Evolutionary conservation across 768 basidiomycete genomes (phyloP).

Genomic region (Rubroboletus satanas): DNA sequence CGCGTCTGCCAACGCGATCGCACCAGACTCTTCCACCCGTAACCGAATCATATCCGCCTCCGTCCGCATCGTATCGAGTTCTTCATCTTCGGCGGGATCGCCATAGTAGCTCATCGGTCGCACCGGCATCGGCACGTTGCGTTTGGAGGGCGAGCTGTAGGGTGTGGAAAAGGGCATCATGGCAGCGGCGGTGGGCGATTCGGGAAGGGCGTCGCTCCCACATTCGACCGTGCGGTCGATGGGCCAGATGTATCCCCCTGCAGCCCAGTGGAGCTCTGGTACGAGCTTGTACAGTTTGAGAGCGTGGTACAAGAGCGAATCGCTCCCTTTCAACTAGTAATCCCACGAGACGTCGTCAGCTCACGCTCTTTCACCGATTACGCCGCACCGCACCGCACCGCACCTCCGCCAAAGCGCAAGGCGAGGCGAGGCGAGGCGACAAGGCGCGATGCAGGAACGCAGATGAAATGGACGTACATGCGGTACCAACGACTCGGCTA

Average conservation of each 20-base stretch:
- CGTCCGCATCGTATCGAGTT: conserved; percentile 24
- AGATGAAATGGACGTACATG: conserved; percentile 44
- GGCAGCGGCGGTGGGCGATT: conserved; percentile 15
- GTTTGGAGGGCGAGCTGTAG: conserved; percentile 21
- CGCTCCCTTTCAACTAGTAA: conserved; percentile 70
- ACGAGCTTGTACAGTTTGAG: conserved; percentile 71
- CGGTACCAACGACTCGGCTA: conserved; percentile 70
- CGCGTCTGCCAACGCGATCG: conserved; percentile 57
- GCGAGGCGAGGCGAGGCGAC: neutral
- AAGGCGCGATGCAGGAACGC: conserved; percentile 7
- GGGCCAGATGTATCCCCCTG: conserved; percentile 81
- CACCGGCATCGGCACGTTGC: conserved; percentile 33
- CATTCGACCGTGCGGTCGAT: conserved; percentile 66
- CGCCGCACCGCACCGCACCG: neutral
- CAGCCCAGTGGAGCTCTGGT: conserved; percentile 76
- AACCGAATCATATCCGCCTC: conserved; percentile 41
- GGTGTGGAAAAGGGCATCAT: conserved; percentile 26
- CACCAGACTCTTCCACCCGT: conserved; percentile 66
- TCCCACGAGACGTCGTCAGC: conserved; percentile 10
- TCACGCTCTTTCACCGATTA: conserved; percentile 6
- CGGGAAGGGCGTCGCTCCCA: conserved; percentile 39
- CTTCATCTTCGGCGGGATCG: conserved; percentile 38
- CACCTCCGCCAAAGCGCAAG: conserved; percentile 6
- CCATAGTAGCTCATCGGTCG: conserved; percentile 43
- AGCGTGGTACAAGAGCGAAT: conserved; percentile 71